Evolutionary conservation across 202 grass and related monocot species (phyloP), one percentile per base, ranked within the genome.

Genomic region (Miscanthus sacchariflorus): DNA sequence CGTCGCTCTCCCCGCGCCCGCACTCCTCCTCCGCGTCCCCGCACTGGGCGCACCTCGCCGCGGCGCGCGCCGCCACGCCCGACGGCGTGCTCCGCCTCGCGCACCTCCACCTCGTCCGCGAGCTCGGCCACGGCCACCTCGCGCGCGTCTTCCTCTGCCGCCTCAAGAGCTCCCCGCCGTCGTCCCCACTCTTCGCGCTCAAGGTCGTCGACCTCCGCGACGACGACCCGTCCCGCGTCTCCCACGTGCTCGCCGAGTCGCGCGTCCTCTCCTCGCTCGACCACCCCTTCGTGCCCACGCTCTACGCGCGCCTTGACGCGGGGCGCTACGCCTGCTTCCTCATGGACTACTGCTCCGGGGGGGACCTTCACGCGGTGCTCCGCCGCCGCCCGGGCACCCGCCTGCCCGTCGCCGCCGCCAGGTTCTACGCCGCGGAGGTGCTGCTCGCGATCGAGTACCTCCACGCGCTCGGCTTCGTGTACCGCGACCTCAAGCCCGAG

Each of bases 401-500:
- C 14, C 91, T 98, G 7, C 95, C 95, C 4, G 72, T 92, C 35
- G 87, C 89, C 7, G 95, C 93, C 0, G 91, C 91, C 3, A 91
- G 95, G 66, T 98, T 98, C 91, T 98, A 98, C 81, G 91, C 93
- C 6, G 85, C 90, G 0, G 95, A 98, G 90, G 93, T 95, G 75
- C 81, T 98, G 1, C 91, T 98, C 23, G 91, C 95, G n/a, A 83
- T 95, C 35, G 95, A 98, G 87, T 98, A 98, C 89, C 93, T 98
- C n/a, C 95, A 98, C 84, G 88, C 90, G 23, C 91, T 95, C 11
- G 95, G 95, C 12, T 98, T 98, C 72, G 89, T 98, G 9, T 97
- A 97, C 91, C 95, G 95, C 4, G 95, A 98, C 70, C 91, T 98
- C 83, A 98, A 98, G 88, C 95, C 95, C 5, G 95, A 98, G 95